phyloP scores from a whole-genome alignment of 768 basidiomycete genomes.

The Podaxis rugospora region DNA sequence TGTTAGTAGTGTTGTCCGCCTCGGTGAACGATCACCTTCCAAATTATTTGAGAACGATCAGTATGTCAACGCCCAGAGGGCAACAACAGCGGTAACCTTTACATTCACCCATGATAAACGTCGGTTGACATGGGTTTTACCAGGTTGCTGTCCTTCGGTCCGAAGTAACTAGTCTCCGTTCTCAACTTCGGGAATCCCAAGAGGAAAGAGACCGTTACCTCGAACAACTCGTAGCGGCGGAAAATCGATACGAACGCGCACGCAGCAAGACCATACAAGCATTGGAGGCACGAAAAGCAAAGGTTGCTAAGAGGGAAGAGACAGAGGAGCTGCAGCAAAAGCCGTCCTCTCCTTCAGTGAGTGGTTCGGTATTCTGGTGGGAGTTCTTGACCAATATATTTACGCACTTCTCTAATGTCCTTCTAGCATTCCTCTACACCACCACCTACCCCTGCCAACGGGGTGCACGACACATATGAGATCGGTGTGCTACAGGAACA shows the following conservation, averaged over 20 bases:
- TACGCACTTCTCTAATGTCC: conserved; percentile 42
- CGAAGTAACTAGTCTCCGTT: conserved; percentile 47
- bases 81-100: conserved; percentile 51
- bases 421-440: conserved; percentile 34
- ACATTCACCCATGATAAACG: background rate
- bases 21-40: conserved; percentile 30
- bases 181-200: conserved; percentile 46
- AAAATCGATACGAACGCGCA: conserved; percentile 59
- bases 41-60: conserved; percentile 32
- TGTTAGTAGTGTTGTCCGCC: conserved; percentile 51
- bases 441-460: conserved; percentile 30
- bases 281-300: conserved; percentile 34
- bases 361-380: conserved; percentile 63
- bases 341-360: conserved; percentile 68
- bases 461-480: conserved; percentile 31
- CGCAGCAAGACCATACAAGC: conserved; percentile 49
- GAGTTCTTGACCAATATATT: conserved; percentile 41
- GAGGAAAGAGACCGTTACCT: conserved; percentile 44
- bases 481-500: conserved; percentile 36
- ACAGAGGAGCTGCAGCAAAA: conserved; percentile 45
- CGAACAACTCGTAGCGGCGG: conserved; percentile 47
- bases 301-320: conserved; percentile 28
- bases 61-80: conserved; percentile 45
- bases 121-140: background rate
- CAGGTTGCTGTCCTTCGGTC: conserved; percentile 59